Evolutionary conservation across 495 filamentous ascomycete species (phyloP).

Genomic region (Gamarada debralockiae): DNA sequence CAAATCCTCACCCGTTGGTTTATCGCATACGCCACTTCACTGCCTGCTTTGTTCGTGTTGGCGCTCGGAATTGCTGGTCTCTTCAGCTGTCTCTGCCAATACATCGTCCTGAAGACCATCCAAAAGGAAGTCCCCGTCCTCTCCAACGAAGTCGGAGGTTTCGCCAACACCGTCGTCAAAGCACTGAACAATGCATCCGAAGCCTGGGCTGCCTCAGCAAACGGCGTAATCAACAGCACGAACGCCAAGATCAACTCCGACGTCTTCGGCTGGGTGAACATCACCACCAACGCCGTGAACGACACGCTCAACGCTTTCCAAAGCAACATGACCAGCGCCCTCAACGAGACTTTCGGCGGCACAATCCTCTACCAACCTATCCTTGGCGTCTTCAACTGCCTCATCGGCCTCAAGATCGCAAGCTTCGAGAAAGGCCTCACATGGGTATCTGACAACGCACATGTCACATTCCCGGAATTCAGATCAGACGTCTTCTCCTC

Average conservation of each 20-base stretch:
- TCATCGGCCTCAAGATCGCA: slow-evolving; percentile 72
- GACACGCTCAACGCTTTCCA: slow-evolving; percentile 80
- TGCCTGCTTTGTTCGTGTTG: slow-evolving; percentile 82
- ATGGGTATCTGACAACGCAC: slow-evolving; percentile 83
- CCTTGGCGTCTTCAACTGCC: slow-evolving; percentile 66
- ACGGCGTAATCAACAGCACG: slow-evolving; percentile 62
- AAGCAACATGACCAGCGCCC: slow-evolving; percentile 61
- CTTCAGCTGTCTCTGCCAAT: slow-evolving; percentile 81
- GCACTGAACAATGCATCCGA: slow-evolving; percentile 68
- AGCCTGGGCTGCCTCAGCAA: slow-evolving; percentile 74
- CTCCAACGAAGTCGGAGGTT: slow-evolving; percentile 71
- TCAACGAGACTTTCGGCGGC: slow-evolving; percentile 74
- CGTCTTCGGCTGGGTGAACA: slow-evolving; percentile 85
- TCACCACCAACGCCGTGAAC: slow-evolving; percentile 76
- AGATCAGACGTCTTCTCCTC: slow-evolving; percentile 78
- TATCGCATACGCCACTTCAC: slow-evolving; percentile 79
- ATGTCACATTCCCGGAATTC: slow-evolving; percentile 75
- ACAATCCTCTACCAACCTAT: slow-evolving; percentile 74
- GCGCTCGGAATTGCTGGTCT: slow-evolving; percentile 83
- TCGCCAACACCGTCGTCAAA: slow-evolving; percentile 73
- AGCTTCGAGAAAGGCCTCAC: slow-evolving; percentile 79
- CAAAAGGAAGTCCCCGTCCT: slow-evolving; percentile 74
- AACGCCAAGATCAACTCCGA: slow-evolving; percentile 76
- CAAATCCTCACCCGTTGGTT: slow-evolving; percentile 78
- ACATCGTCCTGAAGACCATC: slow-evolving; percentile 67